Percentiles rank a stretch among this genome's conserved stretches.
These are phyloP conservation scores for Fusarium ambrosium DNA, from an alignment of 2,329 filamentous ascomycete species.

Conservation along the genomic window DNA sequence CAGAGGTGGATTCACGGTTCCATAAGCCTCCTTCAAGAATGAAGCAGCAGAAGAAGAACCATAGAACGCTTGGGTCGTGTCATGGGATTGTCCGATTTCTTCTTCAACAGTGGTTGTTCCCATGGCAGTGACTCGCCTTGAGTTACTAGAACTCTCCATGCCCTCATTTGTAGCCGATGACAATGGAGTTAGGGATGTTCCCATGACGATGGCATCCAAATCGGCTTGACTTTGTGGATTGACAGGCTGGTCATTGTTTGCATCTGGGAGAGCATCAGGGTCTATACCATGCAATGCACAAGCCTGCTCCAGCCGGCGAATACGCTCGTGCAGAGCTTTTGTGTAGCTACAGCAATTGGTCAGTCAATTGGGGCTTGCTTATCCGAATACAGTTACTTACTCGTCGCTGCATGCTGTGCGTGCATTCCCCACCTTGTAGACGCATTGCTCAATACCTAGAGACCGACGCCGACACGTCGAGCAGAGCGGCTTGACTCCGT, in stretches of 20 bases:
- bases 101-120: neutral
- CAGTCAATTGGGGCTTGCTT: neutral
- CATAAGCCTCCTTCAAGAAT: slow-evolving; percentile 55
- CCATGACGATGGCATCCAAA: neutral
- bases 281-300: neutral
- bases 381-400: slow-evolving; percentile 21
- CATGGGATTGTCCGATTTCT: slow-evolving; percentile 18
- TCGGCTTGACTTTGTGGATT: neutral
- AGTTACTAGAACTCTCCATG: neutral
- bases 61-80: slow-evolving; percentile 53
- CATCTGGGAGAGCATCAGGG: neutral
- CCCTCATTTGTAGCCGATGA: neutral
- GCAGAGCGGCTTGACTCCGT: slow-evolving; percentile 60
- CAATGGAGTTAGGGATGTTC: neutral
- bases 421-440: slow-evolving; percentile 55
- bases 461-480: slow-evolving; percentile 55
- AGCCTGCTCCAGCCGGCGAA: neutral
- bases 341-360: neutral
- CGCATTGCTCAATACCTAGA: slow-evolving; percentile 51
- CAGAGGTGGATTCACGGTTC: slow-evolving; percentile 40
- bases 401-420: slow-evolving; percentile 54
- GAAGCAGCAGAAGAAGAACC: slow-evolving; percentile 56
- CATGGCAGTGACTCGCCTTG: neutral
- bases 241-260: neutral
- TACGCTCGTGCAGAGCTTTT: neutral